phyloP scores from a whole-genome alignment of 805 yeast species.

The Wickerhamiella sorbophila region DNA sequence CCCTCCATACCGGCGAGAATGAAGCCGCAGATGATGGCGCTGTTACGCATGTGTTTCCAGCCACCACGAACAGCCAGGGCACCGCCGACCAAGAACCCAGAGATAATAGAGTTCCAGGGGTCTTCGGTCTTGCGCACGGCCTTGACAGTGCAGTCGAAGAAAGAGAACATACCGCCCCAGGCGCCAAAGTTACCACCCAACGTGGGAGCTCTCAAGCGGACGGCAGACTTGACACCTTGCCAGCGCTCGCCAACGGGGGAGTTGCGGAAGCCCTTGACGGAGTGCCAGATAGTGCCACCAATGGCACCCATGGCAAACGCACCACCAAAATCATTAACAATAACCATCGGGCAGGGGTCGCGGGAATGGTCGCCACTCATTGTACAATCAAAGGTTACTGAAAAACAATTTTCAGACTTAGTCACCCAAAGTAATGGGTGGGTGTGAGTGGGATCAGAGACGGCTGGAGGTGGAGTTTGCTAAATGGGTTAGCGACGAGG shows the following conservation, averaged over 20 bases:
- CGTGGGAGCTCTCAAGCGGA: slow-evolving; percentile 94
- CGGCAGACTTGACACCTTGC: slow-evolving; percentile 75
- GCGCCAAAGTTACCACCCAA: slow-evolving; percentile 98
- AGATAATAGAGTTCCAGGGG: slow-evolving; percentile 95
- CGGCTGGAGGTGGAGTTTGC: no score
- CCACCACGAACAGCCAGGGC: slow-evolving; percentile 97
- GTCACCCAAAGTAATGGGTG: slow-evolving; percentile 1
- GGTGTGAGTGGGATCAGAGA: no score
- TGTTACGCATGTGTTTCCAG: slow-evolving; percentile 89
- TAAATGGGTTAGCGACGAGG: no score
- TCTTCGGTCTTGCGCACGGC: slow-evolving; percentile 95
- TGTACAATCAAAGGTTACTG: neutral
- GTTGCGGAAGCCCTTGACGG: slow-evolving; percentile 95
- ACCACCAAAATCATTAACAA: slow-evolving; percentile 94
- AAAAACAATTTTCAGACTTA: slow-evolving; percentile 2
- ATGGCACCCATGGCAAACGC: slow-evolving; percentile 98
- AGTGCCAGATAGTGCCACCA: slow-evolving; percentile 99
- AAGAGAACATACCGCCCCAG: slow-evolving; percentile 97
- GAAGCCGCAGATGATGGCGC: slow-evolving; percentile 96
- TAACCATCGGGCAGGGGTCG: slow-evolving; percentile 98
- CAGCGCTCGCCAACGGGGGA: slow-evolving; percentile 92
- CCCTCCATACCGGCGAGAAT: slow-evolving; percentile 94
- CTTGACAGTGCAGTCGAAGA: slow-evolving; percentile 90
- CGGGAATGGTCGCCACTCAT: slow-evolving; percentile 87
- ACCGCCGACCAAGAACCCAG: slow-evolving; percentile 97